Base-by-base conservation (phyloP, 2,329 filamentous ascomycete genomes). In the Graphilbum ipis-grandicollis region DNA sequence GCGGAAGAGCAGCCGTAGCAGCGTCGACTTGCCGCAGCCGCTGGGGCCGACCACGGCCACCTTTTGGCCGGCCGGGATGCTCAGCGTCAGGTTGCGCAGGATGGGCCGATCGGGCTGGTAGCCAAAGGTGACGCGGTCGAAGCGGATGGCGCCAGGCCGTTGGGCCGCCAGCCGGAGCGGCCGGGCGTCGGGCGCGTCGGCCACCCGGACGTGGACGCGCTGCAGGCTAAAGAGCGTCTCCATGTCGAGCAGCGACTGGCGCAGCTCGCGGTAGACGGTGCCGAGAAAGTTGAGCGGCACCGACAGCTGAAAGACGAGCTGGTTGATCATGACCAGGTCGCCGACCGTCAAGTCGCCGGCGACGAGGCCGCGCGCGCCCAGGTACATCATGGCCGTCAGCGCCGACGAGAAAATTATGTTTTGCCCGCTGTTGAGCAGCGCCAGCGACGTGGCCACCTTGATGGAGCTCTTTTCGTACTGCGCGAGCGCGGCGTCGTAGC, bases 301-400 rank as follows among this genome's bases (percentile, higher is more conserved):
- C 0, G 85, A 94, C 6, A 98, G 75, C 58, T 98, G 90, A 59
- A 98, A 98, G 41, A 98, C 86, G 15, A 98, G 75, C 62, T 96
- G 90, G 56, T 98, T 98, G 47, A 98, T 84, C 83, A 98, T 92
- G 52, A 98, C 90, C 23, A 98, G 66, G 53, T 98, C 92, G 40
- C 90, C 90, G 13, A 98, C 86, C 0, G 88, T 94, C 48, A 98
- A 60, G 6, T 65, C 62, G 13, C 88, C 88, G 3, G 62, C 65
- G 1, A 83, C 84, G 1, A 98, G 85, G 26, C 92, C 92, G 49
- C 88, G 75, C 19, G 84, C 84, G 6, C 86, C 90, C 39, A 96
- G 70, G 53, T 93, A 96, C 90, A 98, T 98, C 88, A 98, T 98
- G 21, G 72, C 79, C 0, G 90, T 94, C 43, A 98, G 62, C 0